Base-by-base conservation (phyloP, 768 basidiomycete species). In the Cystobasidium ongulense region DNA sequence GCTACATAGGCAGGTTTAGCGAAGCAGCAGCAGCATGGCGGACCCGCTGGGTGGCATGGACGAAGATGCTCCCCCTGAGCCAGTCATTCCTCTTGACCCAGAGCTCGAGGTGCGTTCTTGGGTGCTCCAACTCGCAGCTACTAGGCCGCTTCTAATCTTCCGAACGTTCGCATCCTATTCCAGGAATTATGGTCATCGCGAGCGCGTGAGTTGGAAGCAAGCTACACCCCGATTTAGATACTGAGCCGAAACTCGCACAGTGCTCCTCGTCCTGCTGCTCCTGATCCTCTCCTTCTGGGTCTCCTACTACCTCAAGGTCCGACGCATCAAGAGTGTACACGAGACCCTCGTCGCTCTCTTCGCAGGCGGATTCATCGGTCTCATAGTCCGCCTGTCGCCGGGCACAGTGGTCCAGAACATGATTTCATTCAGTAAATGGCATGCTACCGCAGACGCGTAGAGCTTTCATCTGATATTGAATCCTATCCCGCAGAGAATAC, bases 261-360 rank as follows among this genome's bases (percentile, higher is more conserved):
- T 74, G 25, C 66, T 74, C 0, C 64, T 83, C 78, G 81, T 83
- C 38, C 81, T 83, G 84, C 81, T 91, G 75, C 88, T 99, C 38
- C 89, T 99, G 75, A 90, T 98, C 68, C 84, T 96, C 76, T 96
- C 95, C 8, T 86, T 99, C 73, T 91, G 89, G 86, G 96, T 92
- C 25, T 93, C 91, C 31, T 99, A 99, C 83, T 98, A 97, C 80
- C 87, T 99, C 2, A 94, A 98, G 84, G 91, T 97, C 79, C 92
- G 94, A 81, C 86, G 90, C 63, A 99, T 99, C 83, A 87, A 93
- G 71, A 90, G 91, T 21, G 86, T 99, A 15, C 93, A 99, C 78
- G 96, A 99, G 82, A 99, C 96, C 0, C 84, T 97, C 35, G 90
- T 99, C 23, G 36, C 63, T 1, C 25, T 11, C 38, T 29, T 25